Evolutionary conservation across 495 filamentous ascomycete genomes (phyloP), one percentile per base, ranked within the genome.

Genomic region (Penicillium simplicissimum): DNA sequence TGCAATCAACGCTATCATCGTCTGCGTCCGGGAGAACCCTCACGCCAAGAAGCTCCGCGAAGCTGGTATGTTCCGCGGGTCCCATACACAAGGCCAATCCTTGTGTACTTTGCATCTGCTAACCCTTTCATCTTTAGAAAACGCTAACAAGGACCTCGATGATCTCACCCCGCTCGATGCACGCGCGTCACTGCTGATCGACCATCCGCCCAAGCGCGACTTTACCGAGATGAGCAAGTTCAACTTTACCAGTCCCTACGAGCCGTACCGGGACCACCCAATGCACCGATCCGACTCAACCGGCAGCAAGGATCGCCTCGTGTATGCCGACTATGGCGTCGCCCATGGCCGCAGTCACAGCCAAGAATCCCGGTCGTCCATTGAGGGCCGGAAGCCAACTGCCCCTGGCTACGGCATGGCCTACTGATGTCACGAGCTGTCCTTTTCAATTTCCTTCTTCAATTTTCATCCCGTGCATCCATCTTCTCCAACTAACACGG

Each of bases 121-220:
- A 61, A 68, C 58, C 1, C 15, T 34, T 14, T 6, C 31, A 35
- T 33, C 38, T 11, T 14, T 43, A 89, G 93, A 97, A 75, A 95
- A 96, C 82, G 70, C 86, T 38, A 87, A 89, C 62, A 88, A 88
- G 58, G 91, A 95, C 67, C 81, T 92, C 38, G 93, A 96, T 74
- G 87, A 88, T 59, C 85, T 98, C 38, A 98, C 95, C 4, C 89
- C 95, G 11, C 80, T 98, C 33, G 92, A 94, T 67, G 88, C 94
- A 0, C 90, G 92, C 61, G 96, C 96, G 72, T 95, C 92, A 13
- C 85, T 98, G 8, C 86, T 98, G 43, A 88, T 93, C 67, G 78
- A 83, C 11, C 71, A 77, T 47, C 77, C 64, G 38, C 70, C 66
- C 52, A 71, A 69, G 60, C 75, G 71, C 40, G 75, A 82, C 17